These are phyloP conservation scores for Fraxinus greggii DNA, from an alignment of 305 asterid species.

Conservation along the genomic window DNA sequence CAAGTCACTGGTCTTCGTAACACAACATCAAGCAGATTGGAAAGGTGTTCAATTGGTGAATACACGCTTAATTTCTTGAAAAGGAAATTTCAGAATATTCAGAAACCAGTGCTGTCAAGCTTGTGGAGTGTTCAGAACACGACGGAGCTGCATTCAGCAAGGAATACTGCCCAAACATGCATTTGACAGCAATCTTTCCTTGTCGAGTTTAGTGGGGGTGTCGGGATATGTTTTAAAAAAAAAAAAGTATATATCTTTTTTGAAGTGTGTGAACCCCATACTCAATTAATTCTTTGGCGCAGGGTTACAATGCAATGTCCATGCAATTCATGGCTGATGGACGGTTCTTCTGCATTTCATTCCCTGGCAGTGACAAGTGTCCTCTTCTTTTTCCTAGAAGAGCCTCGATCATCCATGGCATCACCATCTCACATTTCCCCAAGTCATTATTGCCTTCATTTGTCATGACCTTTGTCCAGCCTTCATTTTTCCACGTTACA, in stretches of 20 bases:
- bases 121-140: slow-evolving; percentile 19
- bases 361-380: slow-evolving; percentile 52
- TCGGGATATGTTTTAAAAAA: slow-evolving; percentile 37
- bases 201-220: slow-evolving; percentile 45
- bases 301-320: slow-evolving; percentile 57
- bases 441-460: slow-evolving; percentile 54
- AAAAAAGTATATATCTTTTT: slow-evolving; percentile 35
- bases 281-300: slow-evolving; percentile 80
- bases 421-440: slow-evolving; percentile 51
- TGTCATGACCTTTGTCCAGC: slow-evolving; percentile 55
- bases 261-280: slow-evolving; percentile 48
- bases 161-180: slow-evolving; percentile 23
- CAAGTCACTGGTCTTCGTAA: slow-evolving; percentile 6
- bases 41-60: slow-evolving; percentile 17
- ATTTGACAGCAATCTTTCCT: slow-evolving; percentile 25
- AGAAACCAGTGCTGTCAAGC: slow-evolving; percentile 24
- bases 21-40: slow-evolving; percentile 5
- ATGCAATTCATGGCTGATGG: slow-evolving; percentile 51
- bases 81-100: slow-evolving; percentile 1
- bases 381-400: slow-evolving; percentile 55
- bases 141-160: slow-evolving; percentile 18
- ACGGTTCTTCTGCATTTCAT: slow-evolving; percentile 53
- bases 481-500: slow-evolving; percentile 52
- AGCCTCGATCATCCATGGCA: slow-evolving; percentile 64
- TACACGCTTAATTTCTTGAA: not conserved